Percentiles rank a stretch among this genome's conserved stretches.
Evolutionary conservation across 495 filamentous ascomycete species (phyloP).

Genomic region (Aspergillus baeticus): DNA sequence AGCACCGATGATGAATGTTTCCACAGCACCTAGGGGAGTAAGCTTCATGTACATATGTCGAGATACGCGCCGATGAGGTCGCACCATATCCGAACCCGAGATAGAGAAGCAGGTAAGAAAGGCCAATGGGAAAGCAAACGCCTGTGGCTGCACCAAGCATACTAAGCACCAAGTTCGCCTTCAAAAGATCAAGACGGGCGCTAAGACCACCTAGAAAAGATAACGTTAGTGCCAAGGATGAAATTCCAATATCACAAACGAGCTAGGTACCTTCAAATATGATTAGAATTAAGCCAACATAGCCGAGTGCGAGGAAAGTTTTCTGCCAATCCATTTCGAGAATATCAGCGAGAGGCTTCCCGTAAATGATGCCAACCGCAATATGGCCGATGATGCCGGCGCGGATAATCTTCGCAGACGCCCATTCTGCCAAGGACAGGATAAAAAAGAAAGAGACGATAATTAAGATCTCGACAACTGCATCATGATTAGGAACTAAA

Average conservation of each 20-base stretch:
- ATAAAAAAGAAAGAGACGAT: slow-evolving; percentile 38
- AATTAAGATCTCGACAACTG: slow-evolving; percentile 31
- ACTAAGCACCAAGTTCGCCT: slow-evolving; percentile 31
- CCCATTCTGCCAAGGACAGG: slow-evolving; percentile 32
- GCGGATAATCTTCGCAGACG: slow-evolving; percentile 28
- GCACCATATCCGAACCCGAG: slow-evolving; percentile 32
- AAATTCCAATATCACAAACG: no score
- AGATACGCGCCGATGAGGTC: no score
- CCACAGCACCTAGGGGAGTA: no score
- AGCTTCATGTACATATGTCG: no score
- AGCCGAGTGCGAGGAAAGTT: slow-evolving; percentile 33
- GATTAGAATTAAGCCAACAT: slow-evolving; percentile 37
- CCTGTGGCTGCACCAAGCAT: slow-evolving; percentile 32
- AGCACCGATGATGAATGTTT: slow-evolving; percentile 37
- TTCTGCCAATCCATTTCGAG: slow-evolving; percentile 30
- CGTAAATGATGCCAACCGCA: slow-evolving; percentile 36
- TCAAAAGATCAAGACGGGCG: slow-evolving; percentile 31
- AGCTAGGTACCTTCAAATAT: slow-evolving; percentile 41
- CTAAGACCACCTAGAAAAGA: slow-evolving; percentile 34
- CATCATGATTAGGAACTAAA: not conserved
- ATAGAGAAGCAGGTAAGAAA: slow-evolving; percentile 32
- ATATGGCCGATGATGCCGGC: slow-evolving; percentile 38
- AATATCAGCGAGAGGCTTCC: slow-evolving; percentile 33
- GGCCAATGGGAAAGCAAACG: slow-evolving; percentile 32
- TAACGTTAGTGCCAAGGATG: no score